Percentiles rank a stretch among this genome's conserved stretches.
These are phyloP conservation scores for Crepidotus variabilis DNA, from an alignment of 768 basidiomycete species.

Conservation along the genomic window DNA sequence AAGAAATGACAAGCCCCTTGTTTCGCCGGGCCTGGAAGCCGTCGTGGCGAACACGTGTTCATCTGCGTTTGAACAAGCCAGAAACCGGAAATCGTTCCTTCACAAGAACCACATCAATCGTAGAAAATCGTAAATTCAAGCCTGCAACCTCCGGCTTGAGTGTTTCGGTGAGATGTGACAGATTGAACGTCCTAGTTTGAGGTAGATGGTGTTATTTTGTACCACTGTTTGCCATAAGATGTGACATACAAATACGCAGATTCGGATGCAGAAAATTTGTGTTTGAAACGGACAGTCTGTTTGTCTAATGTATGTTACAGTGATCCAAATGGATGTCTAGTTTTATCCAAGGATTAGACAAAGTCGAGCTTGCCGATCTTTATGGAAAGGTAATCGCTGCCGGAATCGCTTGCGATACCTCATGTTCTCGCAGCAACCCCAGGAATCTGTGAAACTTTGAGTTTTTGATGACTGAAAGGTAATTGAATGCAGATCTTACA, in stretches of 20 bases:
- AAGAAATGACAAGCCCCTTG: not conserved
- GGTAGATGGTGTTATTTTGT: conserved; percentile 47
- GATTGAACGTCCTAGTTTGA: conserved; percentile 65
- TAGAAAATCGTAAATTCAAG: not conserved
- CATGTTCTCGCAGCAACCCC: conserved; percentile 52
- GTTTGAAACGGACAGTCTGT: too few species aligned
- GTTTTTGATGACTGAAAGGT: conserved; percentile 2
- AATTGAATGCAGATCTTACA: conserved; percentile 34
- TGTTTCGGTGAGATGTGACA: conserved; percentile 21
- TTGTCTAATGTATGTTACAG: not conserved
- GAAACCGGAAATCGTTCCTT: conserved; percentile 1
- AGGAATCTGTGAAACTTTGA: conserved; percentile 27
- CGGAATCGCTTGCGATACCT: conserved; percentile 51
- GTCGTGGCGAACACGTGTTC: not conserved
- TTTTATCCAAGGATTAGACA: conserved; percentile 13
- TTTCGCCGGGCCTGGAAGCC: not conserved
- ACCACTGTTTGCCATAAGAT: conserved; percentile 65
- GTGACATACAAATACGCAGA: conserved; percentile 25
- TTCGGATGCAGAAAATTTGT: too few species aligned
- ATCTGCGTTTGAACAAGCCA: not conserved
- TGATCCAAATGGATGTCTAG: not conserved
- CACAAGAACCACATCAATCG: conserved; percentile 8
- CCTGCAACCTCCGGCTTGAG: conserved; percentile 9
- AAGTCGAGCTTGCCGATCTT: conserved; percentile 1
- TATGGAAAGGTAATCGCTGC: conserved; percentile 21